Evolutionary conservation across 2,329 filamentous ascomycete genomes (phyloP), one percentile per base, ranked within the genome.

Genomic region (Huntiella abstrusa): DNA sequence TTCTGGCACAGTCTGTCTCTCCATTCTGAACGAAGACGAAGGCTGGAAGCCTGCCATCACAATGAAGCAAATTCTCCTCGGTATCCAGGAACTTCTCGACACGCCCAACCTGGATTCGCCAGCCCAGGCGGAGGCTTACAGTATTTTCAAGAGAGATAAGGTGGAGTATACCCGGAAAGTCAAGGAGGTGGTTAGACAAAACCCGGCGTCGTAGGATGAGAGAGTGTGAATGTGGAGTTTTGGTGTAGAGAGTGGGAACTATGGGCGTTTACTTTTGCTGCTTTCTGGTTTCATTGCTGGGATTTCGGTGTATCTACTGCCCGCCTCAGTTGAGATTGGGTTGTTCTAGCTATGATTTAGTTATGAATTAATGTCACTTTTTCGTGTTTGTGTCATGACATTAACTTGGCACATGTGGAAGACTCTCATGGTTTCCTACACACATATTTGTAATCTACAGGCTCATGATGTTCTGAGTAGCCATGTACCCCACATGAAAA

Each of bases 41-140:
- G 87, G 83, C 5, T 98, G 92, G 91, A 92, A 93, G 62, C 92
- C 91, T 1, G 88, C 91, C 5, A 98, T 98, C 57, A 98, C 91
- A 0, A 85, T 98, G 61, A 96, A 95, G 65, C 86, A 96, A 64
- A 96, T 98, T 52, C 73, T 96, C 4, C 72, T 96, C 1, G 91
- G 91, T 42, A 93, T 98, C 49, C 91, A 98, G 62, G 88, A 93
- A 56, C 74, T 98, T 1, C 77, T 98, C 36, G 81, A 98, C 60
- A 88, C 95, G 56, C 91, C 92, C 12, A 98, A 98, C 59, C 91
- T 88, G 3, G 91, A 98, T 43, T 94, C 86, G 1, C 91, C 91
- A 0, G 91, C 91, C 0, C 91, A 98, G 62, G 88, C 91, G 2
- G 91, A 98, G 55, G 92, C 91, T 1, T 98, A 96, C 66, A 94